Base-by-base conservation (phyloP, 108 stramenopile genomes). In the Skeletonema marinoi region DNA sequence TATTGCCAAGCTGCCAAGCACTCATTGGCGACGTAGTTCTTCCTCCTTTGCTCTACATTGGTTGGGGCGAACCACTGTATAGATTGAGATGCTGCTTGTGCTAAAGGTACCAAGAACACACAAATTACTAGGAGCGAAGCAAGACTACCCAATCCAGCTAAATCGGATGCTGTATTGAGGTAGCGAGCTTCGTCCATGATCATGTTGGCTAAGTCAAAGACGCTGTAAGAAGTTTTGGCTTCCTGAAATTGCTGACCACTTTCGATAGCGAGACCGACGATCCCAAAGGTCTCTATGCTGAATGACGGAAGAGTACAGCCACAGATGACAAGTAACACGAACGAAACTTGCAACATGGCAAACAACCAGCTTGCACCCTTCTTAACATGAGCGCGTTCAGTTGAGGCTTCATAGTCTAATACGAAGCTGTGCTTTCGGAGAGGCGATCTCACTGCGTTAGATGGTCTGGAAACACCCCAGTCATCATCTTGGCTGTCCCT, bases 1-100 rank as follows among this genome's bases (percentile, higher is more conserved):
- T 95, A 95, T 58, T 95, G 91, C 93, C 93, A 95, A 32, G 93
- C 92, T 41, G 69, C 71, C 17, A 95, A 54, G 59, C 81, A 76
- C 64, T 95, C 92, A 68, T 86, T 75, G 31, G 81, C 12, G 16
- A 83, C 77, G 2, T 60, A 17, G 54, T 86, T 77, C 42, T 82
- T 36, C 39, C 63, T 39, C 9, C 85, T 72, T 50, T 73, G 60
- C 54, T 36, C 78, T 44, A 70, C 46, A 1, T 81, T 84, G 63
- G 86, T 72, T 33, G 89, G 80, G 10, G 12, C 62, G 67, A 84
- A 87, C 92, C 92, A 95, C 61, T 88, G 80, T 9, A 62, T 35
- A 10, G 90, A 36, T 9, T 90, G 69, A 13, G 80, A 62, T 1
- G 61, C 56, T 16, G 66, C 78, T 75, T 92, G 91, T 8, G 82